A percentile compares a stretch with the other conserved stretches of the same genome.
Evolutionary conservation across 2,329 filamentous ascomycete species (phyloP).

Genomic region (Pseudopithomyces maydicus): DNA sequence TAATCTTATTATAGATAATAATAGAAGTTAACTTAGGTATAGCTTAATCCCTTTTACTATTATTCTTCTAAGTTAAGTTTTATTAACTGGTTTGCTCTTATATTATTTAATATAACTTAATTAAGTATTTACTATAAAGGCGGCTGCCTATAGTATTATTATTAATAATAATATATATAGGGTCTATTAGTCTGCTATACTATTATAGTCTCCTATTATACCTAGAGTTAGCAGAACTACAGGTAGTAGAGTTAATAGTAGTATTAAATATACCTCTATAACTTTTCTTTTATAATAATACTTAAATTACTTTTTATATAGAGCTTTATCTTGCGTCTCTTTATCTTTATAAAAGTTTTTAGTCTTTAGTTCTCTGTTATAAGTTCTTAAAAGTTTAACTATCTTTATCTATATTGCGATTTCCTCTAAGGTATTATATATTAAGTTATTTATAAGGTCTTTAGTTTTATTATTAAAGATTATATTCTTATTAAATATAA

Average conservation of each 20-base stretch:
- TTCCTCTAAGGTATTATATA: neutral
- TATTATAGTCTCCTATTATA: neutral
- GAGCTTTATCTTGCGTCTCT: neutral
- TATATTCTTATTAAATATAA: neutral
- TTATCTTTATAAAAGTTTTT: neutral
- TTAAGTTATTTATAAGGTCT: neutral
- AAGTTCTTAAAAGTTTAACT: neutral
- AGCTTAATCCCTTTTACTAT: too few relatives aligned
- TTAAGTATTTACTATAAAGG: neutral
- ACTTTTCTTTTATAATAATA: too few relatives aligned
- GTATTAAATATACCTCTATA: too few relatives aligned
- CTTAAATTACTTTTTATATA: neutral
- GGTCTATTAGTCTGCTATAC: neutral
- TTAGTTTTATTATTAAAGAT: neutral
- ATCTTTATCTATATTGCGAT: neutral
- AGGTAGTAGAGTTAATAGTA: too few relatives aligned
- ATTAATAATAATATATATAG: neutral
- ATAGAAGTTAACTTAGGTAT: neutral
- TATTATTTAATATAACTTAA: neutral
- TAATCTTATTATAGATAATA: neutral
- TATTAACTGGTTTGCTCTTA: too few relatives aligned
- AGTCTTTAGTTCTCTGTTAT: neutral
- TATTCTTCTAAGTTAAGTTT: too few relatives aligned
- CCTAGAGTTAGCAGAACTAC: too few relatives aligned
- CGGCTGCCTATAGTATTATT: neutral